Evolutionary conservation across 1,139 yeast species (phyloP).

Genomic region (Zygoascus hellenicus): DNA sequence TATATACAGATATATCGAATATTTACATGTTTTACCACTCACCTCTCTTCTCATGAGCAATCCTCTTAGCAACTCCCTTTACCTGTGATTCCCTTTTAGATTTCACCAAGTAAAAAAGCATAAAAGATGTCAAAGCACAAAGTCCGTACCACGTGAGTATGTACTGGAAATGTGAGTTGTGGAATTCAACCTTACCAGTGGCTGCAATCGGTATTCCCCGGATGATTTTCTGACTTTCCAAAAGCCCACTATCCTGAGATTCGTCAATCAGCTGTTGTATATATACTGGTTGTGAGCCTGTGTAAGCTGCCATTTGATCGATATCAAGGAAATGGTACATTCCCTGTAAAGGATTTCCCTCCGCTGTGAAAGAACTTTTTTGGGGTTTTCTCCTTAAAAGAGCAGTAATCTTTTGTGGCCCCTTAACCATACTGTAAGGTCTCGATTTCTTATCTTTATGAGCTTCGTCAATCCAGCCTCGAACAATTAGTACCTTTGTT

Average conservation of each 20-base stretch:
- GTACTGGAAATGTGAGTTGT: constrained; percentile 89
- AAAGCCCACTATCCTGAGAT: constrained; percentile 15
- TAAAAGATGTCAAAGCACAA: constrained; percentile 60
- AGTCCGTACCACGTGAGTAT: constrained; percentile 93
- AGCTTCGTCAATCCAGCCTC: constrained; percentile 88
- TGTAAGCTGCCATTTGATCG: constrained; percentile 66
- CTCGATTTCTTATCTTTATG: constrained; percentile 63
- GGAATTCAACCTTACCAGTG: constrained; percentile 67
- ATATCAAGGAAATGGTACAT: constrained; percentile 61
- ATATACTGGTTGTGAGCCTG: constrained; percentile 67
- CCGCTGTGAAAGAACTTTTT: constrained; percentile 68
- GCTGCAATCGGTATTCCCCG: constrained; percentile 92
- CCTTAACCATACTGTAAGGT: constrained; percentile 62
- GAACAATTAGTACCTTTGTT: constrained; percentile 64
- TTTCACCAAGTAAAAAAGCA: constrained; percentile 50
- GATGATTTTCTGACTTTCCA: constrained; percentile 37
- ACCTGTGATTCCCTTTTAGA: constrained; percentile 15
- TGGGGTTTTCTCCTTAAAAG: constrained; percentile 66
- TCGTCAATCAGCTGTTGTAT: constrained; percentile 54
- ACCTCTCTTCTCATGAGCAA: constrained; percentile 8
- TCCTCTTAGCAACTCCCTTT: constrained; percentile 7
- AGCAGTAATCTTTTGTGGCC: constrained; percentile 68
- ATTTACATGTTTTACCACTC: too few species aligned
- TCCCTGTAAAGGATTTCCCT: constrained; percentile 65
- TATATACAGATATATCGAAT: background rate